These are phyloP conservation scores for Turritis glabra DNA, from an alignment of 345 rosid genomes.

Conservation along the genomic window DNA sequence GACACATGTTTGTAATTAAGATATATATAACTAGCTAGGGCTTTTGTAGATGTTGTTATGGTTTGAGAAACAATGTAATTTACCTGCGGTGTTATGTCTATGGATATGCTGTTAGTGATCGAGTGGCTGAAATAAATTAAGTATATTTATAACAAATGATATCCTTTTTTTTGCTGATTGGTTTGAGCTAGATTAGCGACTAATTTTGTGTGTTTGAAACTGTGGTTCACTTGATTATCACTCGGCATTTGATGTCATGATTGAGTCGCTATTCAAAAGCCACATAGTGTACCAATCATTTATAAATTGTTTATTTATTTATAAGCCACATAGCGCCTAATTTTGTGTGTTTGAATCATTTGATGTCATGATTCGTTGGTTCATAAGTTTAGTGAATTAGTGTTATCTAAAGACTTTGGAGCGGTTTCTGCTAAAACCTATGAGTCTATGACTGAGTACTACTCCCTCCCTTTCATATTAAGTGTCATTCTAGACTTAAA, in stretches of 20 bases:
- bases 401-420: background rate
- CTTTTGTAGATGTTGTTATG: conserved; percentile 15
- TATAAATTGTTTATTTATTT: too few species aligned
- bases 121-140: conserved; percentile 6
- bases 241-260: conserved; percentile 6
- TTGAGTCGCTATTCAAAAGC: background rate
- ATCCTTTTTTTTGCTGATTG: background rate
- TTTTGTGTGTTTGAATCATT: too few species aligned
- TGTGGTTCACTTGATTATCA: too few species aligned
- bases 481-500: too few species aligned
- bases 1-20: conserved; percentile 36
- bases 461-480: too few species aligned
- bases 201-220: too few species aligned
- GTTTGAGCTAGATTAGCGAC: too few species aligned
- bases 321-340: too few species aligned
- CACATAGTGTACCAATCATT: conserved; percentile 19
- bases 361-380: too few species aligned
- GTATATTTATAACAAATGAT: background rate
- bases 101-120: conserved; percentile 16
- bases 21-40: conserved; percentile 29
- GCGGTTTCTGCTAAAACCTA: too few species aligned
- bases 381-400: too few species aligned
- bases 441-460: too few species aligned
- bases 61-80: conserved; percentile 33
- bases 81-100: conserved; percentile 22